Base-by-base conservation (phyloP, 1,284 basidiomycete genomes). In the Fistulinella cinereoalba region DNA sequence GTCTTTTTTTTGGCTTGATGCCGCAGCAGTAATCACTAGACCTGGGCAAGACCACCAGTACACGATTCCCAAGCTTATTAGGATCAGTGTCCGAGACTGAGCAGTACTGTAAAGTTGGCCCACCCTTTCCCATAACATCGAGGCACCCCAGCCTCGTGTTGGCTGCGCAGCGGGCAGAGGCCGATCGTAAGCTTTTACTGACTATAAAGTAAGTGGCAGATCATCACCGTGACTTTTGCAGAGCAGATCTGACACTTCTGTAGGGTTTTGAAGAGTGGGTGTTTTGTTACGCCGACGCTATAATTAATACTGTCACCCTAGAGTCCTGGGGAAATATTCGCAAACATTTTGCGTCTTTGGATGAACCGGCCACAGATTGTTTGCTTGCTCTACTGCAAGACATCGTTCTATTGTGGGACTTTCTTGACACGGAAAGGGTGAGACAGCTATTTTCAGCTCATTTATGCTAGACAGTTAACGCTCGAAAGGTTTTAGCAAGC, bases 321-420 rank as follows among this genome's bases (percentile, higher is more conserved):
- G 67, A 49, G 37, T 66, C 64, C 28, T 69, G 66, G 66, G 44
- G 16, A 12, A 56, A 37, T 11, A 55, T 69, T 16, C 37, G 51
- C 27, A 56, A 57, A 22, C 60, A 61, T 16, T 33, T 53, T 2
- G 37, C 58, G 19, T 57, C 65, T 46, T 32, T 32, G 1, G 54
- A 47, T 5, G 46, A 31, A 18, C 56, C 56, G 2, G 53, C 40
- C 28, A 37, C 31, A 11, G 40, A 48, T 12, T 62, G 62, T 37
- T 36, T 69, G 38, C 13, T 51, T 12, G 47, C 54, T 3, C 51
- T 67, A 16, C 62, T 50, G 13, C 21, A 42, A 3, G 66, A 67
- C n/a, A 55, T 65, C 13, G 41, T 59, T n/a, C 28, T 43, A 5
- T 50, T 61, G 11, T 67, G 65, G 65, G 62, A 68, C 43, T 57